Evolutionary conservation across 1,284 basidiomycete genomes (phyloP).

Genomic region (Sporisorium graminicola): DNA sequence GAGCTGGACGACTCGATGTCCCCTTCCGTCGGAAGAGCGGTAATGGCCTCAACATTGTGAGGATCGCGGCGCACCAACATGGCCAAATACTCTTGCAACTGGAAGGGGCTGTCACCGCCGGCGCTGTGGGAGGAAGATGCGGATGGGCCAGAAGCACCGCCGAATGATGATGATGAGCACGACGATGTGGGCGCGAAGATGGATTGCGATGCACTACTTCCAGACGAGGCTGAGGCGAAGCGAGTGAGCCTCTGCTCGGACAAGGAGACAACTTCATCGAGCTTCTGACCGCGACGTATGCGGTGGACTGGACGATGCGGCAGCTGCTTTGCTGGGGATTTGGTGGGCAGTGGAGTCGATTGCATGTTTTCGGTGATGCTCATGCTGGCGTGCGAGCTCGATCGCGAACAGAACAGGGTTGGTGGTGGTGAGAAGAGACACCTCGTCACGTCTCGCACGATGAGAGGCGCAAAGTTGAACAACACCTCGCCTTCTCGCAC

Average conservation of each 20-base stretch:
- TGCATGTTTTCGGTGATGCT: slow-evolving; percentile 36
- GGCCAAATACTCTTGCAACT: slow-evolving; percentile 93
- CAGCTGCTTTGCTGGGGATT: slow-evolving; percentile 12
- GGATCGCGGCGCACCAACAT: slow-evolving; percentile 85
- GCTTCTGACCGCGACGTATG: slow-evolving; percentile 54
- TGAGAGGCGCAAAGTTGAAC: neutral
- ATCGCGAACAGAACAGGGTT: too few relatives aligned
- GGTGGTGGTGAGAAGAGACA: slow-evolving; percentile 1
- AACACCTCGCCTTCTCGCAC: neutral
- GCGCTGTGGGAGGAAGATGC: slow-evolving; percentile 9
- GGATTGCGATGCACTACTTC: slow-evolving; percentile 2
- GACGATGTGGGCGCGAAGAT: slow-evolving; percentile 8
- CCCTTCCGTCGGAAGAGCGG: slow-evolving; percentile 73
- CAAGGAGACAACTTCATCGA: slow-evolving; percentile 42
- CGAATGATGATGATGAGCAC: slow-evolving; percentile 11
- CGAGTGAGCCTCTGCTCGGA: slow-evolving; percentile 21
- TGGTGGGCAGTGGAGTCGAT: slow-evolving; percentile 9
- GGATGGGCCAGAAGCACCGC: slow-evolving; percentile 4
- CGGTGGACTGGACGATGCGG: slow-evolving; percentile 28
- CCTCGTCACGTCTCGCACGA: neutral
- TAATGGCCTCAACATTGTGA: slow-evolving; percentile 86
- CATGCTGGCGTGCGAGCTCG: slow-evolving; percentile 9
- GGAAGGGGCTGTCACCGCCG: slow-evolving; percentile 82
- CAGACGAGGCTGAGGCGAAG: slow-evolving; percentile 8
- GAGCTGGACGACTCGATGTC: slow-evolving; percentile 38